Conservation (phyloP, 2,329 filamentous ascomycete species). For the Pleomassaria siparia region DNA sequence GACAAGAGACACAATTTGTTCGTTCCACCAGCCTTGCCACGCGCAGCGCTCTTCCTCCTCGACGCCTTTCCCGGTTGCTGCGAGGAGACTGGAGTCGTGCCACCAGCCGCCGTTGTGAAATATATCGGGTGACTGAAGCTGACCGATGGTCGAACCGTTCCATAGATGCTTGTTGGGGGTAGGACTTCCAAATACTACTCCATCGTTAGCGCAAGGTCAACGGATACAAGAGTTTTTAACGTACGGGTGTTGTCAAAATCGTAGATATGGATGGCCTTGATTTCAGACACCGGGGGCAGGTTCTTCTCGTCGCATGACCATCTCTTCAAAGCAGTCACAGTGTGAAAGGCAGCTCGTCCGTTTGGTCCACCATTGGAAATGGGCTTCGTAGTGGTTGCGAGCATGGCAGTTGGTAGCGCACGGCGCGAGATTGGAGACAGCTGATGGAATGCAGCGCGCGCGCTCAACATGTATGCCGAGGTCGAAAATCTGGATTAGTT, state of each 20-base stretch:
- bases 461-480: constrained; percentile 23
- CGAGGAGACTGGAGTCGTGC: constrained; percentile 87
- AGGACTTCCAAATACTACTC: constrained; percentile 82
- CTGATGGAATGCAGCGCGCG: constrained; percentile 18
- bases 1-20: constrained; percentile 79
- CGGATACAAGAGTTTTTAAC: constrained; percentile 28
- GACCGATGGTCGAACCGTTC: constrained; percentile 75
- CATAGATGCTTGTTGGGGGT: constrained; percentile 87
- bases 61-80: constrained; percentile 79
- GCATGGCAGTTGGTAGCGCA: constrained; percentile 32
- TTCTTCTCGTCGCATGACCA: constrained; percentile 80
- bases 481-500: not conserved
- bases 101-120: constrained; percentile 92
- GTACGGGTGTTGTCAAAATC: constrained; percentile 96
- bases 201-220: not conserved
- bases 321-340: constrained; percentile 73
- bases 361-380: constrained; percentile 26
- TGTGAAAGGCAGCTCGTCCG: constrained; percentile 46
- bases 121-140: constrained; percentile 72
- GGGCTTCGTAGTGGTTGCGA: constrained; percentile 34
- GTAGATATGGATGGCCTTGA: constrained; percentile 86
- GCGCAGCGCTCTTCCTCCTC: constrained; percentile 79
- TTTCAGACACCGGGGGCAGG: constrained; percentile 69
- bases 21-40: constrained; percentile 97
- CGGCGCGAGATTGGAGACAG: constrained; percentile 17